Evolutionary conservation across 805 yeast genomes (phyloP), one percentile per base, ranked within the genome.

Genomic region (Zygosaccharomyces pseudorouxii): DNA sequence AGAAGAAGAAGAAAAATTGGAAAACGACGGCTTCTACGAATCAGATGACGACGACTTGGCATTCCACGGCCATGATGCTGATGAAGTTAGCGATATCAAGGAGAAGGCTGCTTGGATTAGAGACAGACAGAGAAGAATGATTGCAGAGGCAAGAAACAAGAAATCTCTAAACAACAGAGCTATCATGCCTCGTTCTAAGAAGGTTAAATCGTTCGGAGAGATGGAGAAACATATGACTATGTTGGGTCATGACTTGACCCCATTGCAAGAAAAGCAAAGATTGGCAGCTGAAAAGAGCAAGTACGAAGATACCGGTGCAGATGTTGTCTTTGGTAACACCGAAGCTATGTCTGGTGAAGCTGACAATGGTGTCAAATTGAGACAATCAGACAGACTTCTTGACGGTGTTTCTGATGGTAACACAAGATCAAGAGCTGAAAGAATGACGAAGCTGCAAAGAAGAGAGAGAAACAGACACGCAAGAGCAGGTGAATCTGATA

Each of bases 91-190:
- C 36, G 82, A 78, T 48, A 76, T 93, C 45, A 79, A 77, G 57
- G 89, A 82, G 55, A 93, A 93, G 73, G 99, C 99, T 25, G 75
- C 70, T 48, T 93, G 98, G 98, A 89, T 93, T 61, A 84, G 99
- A 72, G 82, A 89, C 68, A 90, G 89, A 69, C 97, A 90, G 75
- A 89, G 89, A 80, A 79, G 78, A 71, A 92, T 93, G 96, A 84
- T 85, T 63, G 81, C 82, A 60, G 95, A 86, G 53, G 86, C 93
- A 23, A 79, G 97, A 70, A 78, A 81, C 66, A 86, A 89, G 75
- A 90, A 88, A 72, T 81, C 92, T 35, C 74, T 88, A 64, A 88
- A 89, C 74, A 88, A 89, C 73, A 84, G 81, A 67, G 85, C 95
- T 38, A 74, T 88, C 38, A 83, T 89, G 84, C 96, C 97, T 46